These are phyloP conservation scores for Yarrowia sp. DNA, from an alignment of 805 yeast genomes.

Conservation along the genomic window DNA sequence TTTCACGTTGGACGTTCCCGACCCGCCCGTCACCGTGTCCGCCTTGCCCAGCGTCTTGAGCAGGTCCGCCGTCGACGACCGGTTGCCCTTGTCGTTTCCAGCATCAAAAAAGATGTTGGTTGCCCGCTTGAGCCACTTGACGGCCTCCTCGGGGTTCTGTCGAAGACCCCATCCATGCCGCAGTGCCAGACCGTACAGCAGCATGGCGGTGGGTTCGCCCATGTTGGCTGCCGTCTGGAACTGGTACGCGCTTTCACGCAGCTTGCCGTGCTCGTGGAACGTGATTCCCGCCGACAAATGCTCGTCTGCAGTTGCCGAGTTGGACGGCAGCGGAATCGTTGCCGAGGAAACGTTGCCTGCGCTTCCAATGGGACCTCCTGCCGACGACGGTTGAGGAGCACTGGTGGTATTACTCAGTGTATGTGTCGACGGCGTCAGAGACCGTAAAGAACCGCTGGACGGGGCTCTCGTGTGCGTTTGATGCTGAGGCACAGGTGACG, in stretches of 20 bases:
- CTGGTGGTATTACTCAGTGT: background rate
- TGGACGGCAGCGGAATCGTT: constrained; percentile 16
- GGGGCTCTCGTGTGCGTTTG: background rate
- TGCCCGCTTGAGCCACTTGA: constrained; percentile 59
- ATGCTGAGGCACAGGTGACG: background rate
- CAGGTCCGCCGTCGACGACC: constrained; percentile 27
- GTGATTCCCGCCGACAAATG: constrained; percentile 36
- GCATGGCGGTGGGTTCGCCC: constrained; percentile 66
- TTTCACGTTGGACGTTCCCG: constrained; percentile 23
- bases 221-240: constrained; percentile 59
- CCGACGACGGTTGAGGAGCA: background rate
- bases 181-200: constrained; percentile 63
- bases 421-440: background rate
- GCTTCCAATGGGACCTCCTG: background rate
- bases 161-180: constrained; percentile 67
- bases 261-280: constrained; percentile 55
- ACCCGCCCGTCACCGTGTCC: background rate
- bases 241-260: constrained; percentile 66
- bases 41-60: constrained; percentile 22
- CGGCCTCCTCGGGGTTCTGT: constrained; percentile 51
- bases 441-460: background rate
- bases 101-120: constrained; percentile 30
- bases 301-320: constrained; percentile 33
- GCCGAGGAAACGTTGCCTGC: background rate
- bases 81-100: constrained; percentile 34